These are phyloP conservation scores for Trametes polyzona DNA, from an alignment of 1,284 basidiomycete species.

Conservation along the genomic window DNA sequence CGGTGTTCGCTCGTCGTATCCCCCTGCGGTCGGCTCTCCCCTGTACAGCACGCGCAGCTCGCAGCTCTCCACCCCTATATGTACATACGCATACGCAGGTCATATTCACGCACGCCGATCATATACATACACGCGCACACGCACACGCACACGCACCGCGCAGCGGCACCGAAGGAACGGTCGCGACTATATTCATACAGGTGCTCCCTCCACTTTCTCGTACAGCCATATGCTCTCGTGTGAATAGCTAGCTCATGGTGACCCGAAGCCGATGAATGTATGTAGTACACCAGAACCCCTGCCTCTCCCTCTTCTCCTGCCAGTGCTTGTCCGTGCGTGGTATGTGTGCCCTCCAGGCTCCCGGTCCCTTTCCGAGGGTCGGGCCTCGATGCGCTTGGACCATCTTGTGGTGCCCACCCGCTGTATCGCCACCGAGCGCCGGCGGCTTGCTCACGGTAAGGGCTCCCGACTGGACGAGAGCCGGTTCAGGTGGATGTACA, in stretches of 20 bases:
- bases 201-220: not conserved
- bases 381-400: not conserved
- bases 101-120: too few relatives aligned
- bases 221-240: not conserved
- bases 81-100: too few relatives aligned
- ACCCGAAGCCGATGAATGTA: not conserved
- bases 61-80: too few relatives aligned
- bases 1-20: too few relatives aligned
- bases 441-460: slow-evolving; percentile 49
- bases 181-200: slow-evolving; percentile 16
- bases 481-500: slow-evolving; percentile 89
- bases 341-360: not conserved
- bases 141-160: too few relatives aligned
- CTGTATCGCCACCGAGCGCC: not conserved
- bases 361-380: not conserved
- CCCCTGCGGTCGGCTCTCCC: too few relatives aligned
- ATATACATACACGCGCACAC: too few relatives aligned
- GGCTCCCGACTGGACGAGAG: slow-evolving; percentile 84
- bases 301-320: not conserved
- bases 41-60: too few relatives aligned
- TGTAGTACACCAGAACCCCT: slow-evolving; percentile 4
- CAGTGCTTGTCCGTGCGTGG: not conserved
- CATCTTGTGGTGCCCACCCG: not conserved
- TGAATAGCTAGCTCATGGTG: slow-evolving; percentile 2
- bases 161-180: too few relatives aligned